Evolutionary conservation across 345 rosid genomes (phyloP).

Genomic region (Boechera divaricarpa): DNA sequence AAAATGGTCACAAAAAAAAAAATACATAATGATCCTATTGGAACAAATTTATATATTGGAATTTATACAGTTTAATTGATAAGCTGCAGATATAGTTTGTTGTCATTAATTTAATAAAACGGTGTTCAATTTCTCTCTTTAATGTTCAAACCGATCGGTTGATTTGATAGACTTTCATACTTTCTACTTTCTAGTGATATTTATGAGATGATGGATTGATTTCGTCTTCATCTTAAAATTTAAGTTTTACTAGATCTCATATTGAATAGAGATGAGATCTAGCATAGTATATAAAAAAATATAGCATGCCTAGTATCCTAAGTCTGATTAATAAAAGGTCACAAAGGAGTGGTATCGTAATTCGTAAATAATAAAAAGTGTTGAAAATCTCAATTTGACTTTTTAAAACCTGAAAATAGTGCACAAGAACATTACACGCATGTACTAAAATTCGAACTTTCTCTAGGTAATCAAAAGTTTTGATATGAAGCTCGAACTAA

Average conservation of each 20-base stretch:
- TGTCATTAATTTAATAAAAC: background rate
- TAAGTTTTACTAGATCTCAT: background rate
- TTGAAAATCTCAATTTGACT: background rate
- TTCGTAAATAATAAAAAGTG: background rate
- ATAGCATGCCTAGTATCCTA: background rate
- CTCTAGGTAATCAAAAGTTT: background rate
- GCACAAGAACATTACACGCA: background rate
- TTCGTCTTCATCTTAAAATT: background rate
- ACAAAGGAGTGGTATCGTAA: background rate
- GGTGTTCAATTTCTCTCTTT: background rate
- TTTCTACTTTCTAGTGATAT: background rate
- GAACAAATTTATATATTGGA: background rate
- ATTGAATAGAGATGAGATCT: background rate
- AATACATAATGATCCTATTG: background rate
- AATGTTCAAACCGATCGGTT: background rate
- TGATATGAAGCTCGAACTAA: background rate
- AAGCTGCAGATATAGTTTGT: background rate
- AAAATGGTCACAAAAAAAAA: background rate
- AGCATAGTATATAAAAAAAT: background rate
- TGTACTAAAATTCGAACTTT: background rate
- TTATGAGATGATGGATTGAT: constrained; percentile 4
- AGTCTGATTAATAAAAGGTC: too few species aligned
- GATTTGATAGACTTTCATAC: background rate
- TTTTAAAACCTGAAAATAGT: background rate
- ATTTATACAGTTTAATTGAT: background rate